Percentiles rank a stretch among this genome's conserved stretches.
These are phyloP conservation scores for Trichoderma koningii DNA, from an alignment of 2,329 filamentous ascomycete species.

Conservation along the genomic window DNA sequence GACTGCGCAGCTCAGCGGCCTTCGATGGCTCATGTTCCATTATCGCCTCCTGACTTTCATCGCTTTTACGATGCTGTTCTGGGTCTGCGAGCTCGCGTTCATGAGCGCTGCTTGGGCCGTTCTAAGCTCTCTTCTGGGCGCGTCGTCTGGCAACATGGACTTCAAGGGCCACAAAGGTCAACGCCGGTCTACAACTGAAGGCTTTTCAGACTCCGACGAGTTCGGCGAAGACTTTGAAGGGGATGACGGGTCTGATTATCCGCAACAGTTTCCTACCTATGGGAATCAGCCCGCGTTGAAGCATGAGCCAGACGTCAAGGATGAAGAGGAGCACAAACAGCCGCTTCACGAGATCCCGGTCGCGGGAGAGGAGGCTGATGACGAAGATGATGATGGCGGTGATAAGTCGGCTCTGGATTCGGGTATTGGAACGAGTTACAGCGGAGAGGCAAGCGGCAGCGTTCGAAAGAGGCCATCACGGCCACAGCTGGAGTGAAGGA, in stretches of 20 bases:
- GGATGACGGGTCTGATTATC: conserved; percentile 45
- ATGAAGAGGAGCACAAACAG: conserved; percentile 35
- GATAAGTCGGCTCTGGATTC: conserved; percentile 44
- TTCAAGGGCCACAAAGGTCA: conserved; percentile 27
- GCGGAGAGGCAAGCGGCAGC: conserved; percentile 41
- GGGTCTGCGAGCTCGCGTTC: conserved; percentile 71
- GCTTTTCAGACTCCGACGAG: conserved; percentile 24
- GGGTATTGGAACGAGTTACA: conserved; percentile 58
- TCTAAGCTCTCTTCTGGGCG: conserved; percentile 45
- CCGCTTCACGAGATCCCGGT: conserved; percentile 41
- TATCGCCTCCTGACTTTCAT: conserved; percentile 71
- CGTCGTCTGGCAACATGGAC: conserved; percentile 25
- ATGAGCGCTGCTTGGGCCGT: conserved; percentile 66
- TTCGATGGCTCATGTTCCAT: conserved; percentile 86
- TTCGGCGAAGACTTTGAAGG: conserved; percentile 35
- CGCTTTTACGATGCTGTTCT: conserved; percentile 71
- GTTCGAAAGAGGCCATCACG: conserved; percentile 40
- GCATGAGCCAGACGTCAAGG: conserved; percentile 44
- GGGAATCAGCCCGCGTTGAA: conserved; percentile 46
- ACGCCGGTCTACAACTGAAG: conserved; percentile 11
- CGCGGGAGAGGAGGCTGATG: conserved; percentile 48
- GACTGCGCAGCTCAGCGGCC: conserved; percentile 71
- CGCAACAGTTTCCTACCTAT: conserved; percentile 49
- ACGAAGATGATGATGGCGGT: conserved; percentile 45
- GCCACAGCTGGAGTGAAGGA: conserved; percentile 28